Conservation (phyloP, 2,329 filamentous ascomycete species). For the Cladosporium colombiae region DNA sequence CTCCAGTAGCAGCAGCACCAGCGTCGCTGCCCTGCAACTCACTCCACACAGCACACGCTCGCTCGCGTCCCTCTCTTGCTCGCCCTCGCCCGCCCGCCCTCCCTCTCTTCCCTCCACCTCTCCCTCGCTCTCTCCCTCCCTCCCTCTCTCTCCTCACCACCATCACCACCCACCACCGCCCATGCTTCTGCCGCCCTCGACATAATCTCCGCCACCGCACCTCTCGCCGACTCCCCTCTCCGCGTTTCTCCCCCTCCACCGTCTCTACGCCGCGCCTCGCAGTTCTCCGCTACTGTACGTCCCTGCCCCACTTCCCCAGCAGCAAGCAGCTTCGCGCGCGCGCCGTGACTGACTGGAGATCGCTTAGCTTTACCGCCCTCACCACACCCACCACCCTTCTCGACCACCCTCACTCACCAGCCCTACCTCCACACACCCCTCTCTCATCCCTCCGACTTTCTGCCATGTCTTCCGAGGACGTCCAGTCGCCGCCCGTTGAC, state of each 20-base stretch:
- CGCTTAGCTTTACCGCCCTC: constrained; percentile 15
- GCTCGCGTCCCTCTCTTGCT: constrained; percentile 9
- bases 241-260: constrained; percentile 7
- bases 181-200: constrained; percentile 1
- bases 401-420: constrained; percentile 3
- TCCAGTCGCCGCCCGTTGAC: constrained; percentile 30
- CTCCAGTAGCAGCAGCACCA: not conserved
- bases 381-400: not conserved
- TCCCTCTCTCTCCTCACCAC: not conserved
- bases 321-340: constrained; percentile 18
- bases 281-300: constrained; percentile 10
- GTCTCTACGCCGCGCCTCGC: constrained; percentile 5
- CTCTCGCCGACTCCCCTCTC: constrained; percentile 6
- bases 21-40: not conserved
- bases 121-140: constrained; percentile 3
- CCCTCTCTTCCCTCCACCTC: not conserved
- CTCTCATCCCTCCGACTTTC: constrained; percentile 1
- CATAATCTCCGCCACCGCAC: not conserved
- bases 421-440: constrained; percentile 1
- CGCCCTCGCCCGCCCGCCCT: not conserved
- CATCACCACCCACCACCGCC: not conserved
- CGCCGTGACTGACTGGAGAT: constrained; percentile 8
- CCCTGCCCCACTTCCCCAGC: constrained; percentile 18
- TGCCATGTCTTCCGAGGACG: constrained; percentile 37
- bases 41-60: constrained; percentile 3